These are phyloP conservation scores for Paraphaeosphaeria sporulosa DNA, from an alignment of 2,329 filamentous ascomycete species.

Conservation along the genomic window DNA sequence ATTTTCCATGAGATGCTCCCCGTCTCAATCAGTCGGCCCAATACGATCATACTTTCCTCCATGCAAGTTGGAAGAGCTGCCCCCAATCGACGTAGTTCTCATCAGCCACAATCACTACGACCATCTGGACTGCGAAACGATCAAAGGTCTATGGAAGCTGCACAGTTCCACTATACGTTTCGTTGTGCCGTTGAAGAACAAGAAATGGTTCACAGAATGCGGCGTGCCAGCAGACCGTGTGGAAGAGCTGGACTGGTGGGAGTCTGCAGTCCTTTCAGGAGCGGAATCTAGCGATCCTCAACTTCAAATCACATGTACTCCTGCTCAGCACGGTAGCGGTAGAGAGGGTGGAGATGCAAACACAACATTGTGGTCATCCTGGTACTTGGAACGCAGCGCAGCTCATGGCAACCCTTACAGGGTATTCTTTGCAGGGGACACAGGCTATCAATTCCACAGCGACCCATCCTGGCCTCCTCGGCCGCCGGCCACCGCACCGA, in stretches of 20 bases:
- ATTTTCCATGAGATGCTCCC: neutral
- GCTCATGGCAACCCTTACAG: neutral
- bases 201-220: neutral
- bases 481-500: neutral
- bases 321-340: neutral
- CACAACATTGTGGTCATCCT: neutral
- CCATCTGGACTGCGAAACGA: neutral
- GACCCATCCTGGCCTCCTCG: neutral
- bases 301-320: neutral
- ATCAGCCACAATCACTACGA: neutral
- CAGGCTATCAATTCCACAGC: neutral
- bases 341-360: neutral
- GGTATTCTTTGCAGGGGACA: neutral
- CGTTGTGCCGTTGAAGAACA: neutral
- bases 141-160: neutral
- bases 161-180: neutral
- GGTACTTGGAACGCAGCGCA: neutral
- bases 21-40: neutral
- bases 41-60: neutral
- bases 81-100: neutral
- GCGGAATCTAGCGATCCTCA: neutral
- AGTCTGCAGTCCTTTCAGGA: neutral
- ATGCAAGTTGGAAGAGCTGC: neutral
- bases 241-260: neutral
- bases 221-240: neutral